Evolutionary conservation across 2,329 filamentous ascomycete species (phyloP), one percentile per base, ranked within the genome.

Genomic region (Chaetomium globosum): DNA sequence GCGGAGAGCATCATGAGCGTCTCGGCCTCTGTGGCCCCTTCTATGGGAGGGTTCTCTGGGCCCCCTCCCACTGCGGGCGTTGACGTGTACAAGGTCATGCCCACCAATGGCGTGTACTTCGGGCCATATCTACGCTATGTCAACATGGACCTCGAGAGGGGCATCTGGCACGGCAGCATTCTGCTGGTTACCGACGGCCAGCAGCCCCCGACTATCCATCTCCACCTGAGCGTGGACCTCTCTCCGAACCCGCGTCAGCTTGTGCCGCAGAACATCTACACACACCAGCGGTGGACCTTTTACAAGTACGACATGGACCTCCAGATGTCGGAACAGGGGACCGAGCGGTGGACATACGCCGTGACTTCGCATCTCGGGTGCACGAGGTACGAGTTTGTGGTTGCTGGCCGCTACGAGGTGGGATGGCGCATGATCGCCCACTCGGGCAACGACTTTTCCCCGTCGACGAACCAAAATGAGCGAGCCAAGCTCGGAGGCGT

Each of bases 31-130:
- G 85, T 89, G 19, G 89, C 90, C 5, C 91, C 93, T 0, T 91
- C 89, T 0, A 84, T 90, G 4, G 85, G 87, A n/a, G 92, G 92
- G 0, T 97, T 97, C 74, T 89, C 89, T 3, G 93, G 93, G 0
- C 93, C 93, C n/a, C 92, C 92, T 10, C 92, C 93, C 8, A 88
- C 86, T 71, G 91, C 92, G 60, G 95, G 95, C 16, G 90, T 98
- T 6, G 94, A 97, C 68, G 87, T 96, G 82, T 99, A 97, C 81
- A 95, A 95, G 75, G 88, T 97, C 49, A 87, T 89, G 64, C 93
- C 95, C 0, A 97, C 93, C 0, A 99, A 99, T 71, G 93, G 93
- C 4, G 95, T 99, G 1, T 99, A 99, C 79, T 99, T 99, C 78
- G 95, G 95, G 0, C 95, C 95, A 0, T 98, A 98, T 75, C 81